A percentile compares a stretch with the other conserved stretches of the same genome.
Evolutionary conservation across 768 basidiomycete species (phyloP).

Genomic region (Trametes gibbosa): DNA sequence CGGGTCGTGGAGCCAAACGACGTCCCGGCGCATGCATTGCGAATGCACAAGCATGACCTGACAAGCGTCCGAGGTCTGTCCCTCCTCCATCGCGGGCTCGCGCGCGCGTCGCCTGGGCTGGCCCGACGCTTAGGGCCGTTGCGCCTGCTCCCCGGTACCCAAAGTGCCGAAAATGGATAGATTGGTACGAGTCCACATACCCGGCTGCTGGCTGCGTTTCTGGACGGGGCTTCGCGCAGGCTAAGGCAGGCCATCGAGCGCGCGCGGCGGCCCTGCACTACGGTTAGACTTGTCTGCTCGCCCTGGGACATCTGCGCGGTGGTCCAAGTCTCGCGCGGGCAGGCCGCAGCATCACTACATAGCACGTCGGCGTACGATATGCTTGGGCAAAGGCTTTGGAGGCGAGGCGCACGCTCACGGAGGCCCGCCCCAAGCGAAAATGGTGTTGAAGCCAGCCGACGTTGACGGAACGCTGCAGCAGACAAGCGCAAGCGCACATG

Average conservation of each 20-base stretch:
- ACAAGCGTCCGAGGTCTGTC: too few relatives aligned
- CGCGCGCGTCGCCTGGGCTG: neutral
- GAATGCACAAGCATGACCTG: too few relatives aligned
- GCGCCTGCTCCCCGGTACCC: neutral
- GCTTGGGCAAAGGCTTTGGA: neutral
- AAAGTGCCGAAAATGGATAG: conserved; percentile 9
- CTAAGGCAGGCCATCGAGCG: neutral
- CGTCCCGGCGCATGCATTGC: too few relatives aligned
- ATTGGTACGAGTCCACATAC: neutral
- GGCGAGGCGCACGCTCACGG: neutral
- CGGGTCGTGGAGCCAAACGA: too few relatives aligned
- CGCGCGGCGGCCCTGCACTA: conserved; percentile 2
- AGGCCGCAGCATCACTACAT: neutral
- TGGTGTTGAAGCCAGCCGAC: neutral
- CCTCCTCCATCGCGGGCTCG: too few relatives aligned
- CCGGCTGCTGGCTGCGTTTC: conserved; percentile 1
- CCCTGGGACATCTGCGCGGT: too few relatives aligned
- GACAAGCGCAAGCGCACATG: neutral
- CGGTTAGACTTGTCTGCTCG: neutral
- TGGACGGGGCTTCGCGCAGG: neutral
- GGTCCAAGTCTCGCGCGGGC: neutral
- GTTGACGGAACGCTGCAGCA: neutral
- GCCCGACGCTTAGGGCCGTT: neutral
- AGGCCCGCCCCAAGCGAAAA: neutral
- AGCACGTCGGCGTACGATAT: neutral